Evolutionary conservation across 2,329 filamentous ascomycete genomes (phyloP).

Genomic region (Penicillium sp.): DNA sequence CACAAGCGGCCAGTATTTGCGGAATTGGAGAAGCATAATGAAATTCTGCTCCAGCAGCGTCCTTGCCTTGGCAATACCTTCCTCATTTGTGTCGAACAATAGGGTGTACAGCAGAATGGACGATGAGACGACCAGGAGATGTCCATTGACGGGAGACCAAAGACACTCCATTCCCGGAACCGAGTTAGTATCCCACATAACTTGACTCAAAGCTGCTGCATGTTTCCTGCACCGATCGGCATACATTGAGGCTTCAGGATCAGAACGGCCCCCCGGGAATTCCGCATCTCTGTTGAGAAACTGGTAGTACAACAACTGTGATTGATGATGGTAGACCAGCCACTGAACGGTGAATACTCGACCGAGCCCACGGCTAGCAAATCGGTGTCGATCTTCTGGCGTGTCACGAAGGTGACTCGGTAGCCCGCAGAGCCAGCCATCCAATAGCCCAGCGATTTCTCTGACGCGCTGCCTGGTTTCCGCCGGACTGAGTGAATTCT

Average conservation of each 20-base stretch:
- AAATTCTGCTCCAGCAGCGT: conserved; percentile 15
- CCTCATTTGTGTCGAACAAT: conserved; percentile 9
- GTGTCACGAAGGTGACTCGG: conserved; percentile 10
- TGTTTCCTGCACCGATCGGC: conserved; percentile 15
- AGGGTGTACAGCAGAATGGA: conserved; percentile 8
- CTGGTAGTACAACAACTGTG: conserved; percentile 12
- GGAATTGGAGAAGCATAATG: conserved; percentile 15
- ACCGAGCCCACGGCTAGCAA: neutral
- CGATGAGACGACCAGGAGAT: conserved; percentile 11
- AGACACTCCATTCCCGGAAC: conserved; percentile 10
- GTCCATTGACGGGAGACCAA: conserved; percentile 15
- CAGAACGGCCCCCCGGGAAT: neutral
- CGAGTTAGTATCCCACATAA: conserved; percentile 17
- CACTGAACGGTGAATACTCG: conserved; percentile 11
- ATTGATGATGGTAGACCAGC: conserved; percentile 13
- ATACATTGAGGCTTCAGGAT: conserved; percentile 10
- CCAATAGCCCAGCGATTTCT: neutral
- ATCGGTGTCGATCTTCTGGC: neutral
- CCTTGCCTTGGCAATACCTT: conserved; percentile 5
- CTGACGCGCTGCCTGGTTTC: conserved; percentile 3
- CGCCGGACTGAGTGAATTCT: neutral
- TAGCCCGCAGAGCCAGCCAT: conserved; percentile 5
- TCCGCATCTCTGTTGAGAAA: conserved; percentile 6
- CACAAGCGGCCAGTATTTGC: conserved; percentile 14
- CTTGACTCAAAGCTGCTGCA: conserved; percentile 7